Conservation (phyloP, 2,329 filamentous ascomycete species). For the Ophiostoma perfectum region DNA sequence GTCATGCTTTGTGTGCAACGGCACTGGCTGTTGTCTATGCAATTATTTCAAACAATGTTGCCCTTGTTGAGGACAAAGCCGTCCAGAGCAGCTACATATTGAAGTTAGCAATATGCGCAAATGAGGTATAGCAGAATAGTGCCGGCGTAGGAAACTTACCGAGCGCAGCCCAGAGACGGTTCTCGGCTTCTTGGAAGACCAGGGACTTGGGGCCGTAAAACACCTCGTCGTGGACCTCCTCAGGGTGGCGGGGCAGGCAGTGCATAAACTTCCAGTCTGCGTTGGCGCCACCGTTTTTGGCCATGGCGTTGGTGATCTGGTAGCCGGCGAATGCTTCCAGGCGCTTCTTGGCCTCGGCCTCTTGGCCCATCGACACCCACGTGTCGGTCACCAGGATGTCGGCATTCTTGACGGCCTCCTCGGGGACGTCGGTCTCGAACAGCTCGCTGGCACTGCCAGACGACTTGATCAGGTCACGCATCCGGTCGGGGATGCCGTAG, state of each 20-base stretch:
- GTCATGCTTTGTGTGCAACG: neutral
- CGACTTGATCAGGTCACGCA: conserved; percentile 66
- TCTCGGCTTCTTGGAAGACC: conserved; percentile 92
- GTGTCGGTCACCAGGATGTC: conserved; percentile 94
- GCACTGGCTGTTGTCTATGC: neutral
- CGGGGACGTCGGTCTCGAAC: conserved; percentile 69
- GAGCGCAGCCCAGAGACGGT: conserved; percentile 85
- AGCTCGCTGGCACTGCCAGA: conserved; percentile 58
- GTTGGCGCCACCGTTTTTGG: conserved; percentile 78
- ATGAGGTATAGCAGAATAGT: neutral
- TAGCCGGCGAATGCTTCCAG: conserved; percentile 81
- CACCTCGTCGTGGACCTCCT: conserved; percentile 91
- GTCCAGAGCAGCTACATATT: conserved; percentile 61
- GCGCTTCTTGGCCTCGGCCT: conserved; percentile 72
- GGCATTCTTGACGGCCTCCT: conserved; percentile 78
- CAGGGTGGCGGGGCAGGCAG: conserved; percentile 83
- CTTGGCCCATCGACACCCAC: conserved; percentile 98
- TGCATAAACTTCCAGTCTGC: conserved; percentile 97
- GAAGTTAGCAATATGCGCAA: neutral
- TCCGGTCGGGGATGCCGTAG: conserved; percentile 72
- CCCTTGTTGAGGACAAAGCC: conserved; percentile 94
- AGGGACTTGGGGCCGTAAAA: conserved; percentile 83
- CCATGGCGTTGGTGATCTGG: conserved; percentile 83
- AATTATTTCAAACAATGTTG: conserved; percentile 48
- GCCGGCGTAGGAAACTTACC: conserved; percentile 43